Evolutionary conservation across 2,329 filamentous ascomycete species (phyloP).

Genomic region (Diaporthe eres): DNA sequence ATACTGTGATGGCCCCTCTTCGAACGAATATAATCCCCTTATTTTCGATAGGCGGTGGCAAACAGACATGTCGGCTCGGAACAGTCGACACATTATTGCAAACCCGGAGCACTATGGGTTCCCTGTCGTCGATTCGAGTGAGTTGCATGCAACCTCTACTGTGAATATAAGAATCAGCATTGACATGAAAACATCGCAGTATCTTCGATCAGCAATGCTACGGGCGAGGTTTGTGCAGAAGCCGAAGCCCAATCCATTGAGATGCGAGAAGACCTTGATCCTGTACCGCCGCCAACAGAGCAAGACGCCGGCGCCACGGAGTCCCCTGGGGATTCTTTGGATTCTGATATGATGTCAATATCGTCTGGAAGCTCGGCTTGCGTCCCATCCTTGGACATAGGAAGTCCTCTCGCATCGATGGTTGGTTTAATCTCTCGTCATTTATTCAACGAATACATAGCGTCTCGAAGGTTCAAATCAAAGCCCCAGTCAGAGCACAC

Average conservation of each 20-base stretch:
- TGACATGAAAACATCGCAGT: neutral
- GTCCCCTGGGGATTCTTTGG: neutral
- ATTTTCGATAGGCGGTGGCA: neutral
- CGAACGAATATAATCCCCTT: rapidly evolving
- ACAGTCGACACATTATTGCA: neutral
- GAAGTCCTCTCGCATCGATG: neutral
- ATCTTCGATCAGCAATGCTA: neutral
- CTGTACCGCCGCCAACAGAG: neutral
- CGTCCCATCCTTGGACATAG: neutral
- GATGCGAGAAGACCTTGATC: neutral
- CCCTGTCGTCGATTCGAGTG: neutral
- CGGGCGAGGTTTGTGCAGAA: neutral
- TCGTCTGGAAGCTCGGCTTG: neutral
- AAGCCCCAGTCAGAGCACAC: neutral
- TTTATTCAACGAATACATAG: neutral
- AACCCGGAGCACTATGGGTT: neutral
- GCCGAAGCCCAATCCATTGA: neutral
- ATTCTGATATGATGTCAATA: neutral
- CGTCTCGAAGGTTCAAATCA: neutral
- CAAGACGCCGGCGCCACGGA: neutral
- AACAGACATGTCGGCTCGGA: no score
- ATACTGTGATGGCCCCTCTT: neutral
- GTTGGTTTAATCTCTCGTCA: neutral
- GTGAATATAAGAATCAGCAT: neutral
- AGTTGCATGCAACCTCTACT: neutral